A percentile compares a stretch with the other conserved stretches of the same genome.
Conservation (phyloP, 345 rosid genomes). For the Pseudoturritis turrita region DNA sequence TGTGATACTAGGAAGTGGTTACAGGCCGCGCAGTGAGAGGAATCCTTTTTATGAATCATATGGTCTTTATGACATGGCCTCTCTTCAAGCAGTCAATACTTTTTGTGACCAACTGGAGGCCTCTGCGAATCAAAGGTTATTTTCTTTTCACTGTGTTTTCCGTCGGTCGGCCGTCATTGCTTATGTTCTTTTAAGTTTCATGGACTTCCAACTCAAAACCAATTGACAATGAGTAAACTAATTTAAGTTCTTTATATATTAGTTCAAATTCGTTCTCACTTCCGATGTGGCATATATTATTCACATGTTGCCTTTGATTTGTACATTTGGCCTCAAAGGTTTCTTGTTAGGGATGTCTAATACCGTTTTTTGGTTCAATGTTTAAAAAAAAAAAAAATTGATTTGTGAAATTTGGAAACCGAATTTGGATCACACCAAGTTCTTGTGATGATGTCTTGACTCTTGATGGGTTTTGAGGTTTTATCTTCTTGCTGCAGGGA, state of each 20-base stretch:
- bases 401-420: neutral
- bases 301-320: neutral
- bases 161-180: too few species aligned
- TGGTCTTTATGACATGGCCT: conserved; percentile 63
- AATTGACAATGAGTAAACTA: too few species aligned
- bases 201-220: too few species aligned
- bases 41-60: conserved; percentile 75
- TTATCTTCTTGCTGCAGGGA: conserved; percentile 35
- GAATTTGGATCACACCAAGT: neutral
- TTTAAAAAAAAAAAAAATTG: too few species aligned
- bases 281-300: too few species aligned
- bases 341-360: neutral
- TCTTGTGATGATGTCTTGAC: neutral
- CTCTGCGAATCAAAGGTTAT: conserved; percentile 57
- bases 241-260: too few species aligned
- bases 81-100: conserved; percentile 41
- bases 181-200: too few species aligned
- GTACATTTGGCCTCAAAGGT: neutral
- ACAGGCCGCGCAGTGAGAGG: conserved; percentile 37
- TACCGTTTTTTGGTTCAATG: neutral
- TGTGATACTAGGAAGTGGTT: conserved; percentile 61
- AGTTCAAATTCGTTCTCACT: too few species aligned
- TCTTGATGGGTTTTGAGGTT: neutral
- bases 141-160: neutral
- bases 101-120: conserved; percentile 67